Evolutionary conservation across 164 flowering plant species (phyloP), one percentile per base, ranked within the genome.

Genomic region (Paratinospora sagittata): DNA sequence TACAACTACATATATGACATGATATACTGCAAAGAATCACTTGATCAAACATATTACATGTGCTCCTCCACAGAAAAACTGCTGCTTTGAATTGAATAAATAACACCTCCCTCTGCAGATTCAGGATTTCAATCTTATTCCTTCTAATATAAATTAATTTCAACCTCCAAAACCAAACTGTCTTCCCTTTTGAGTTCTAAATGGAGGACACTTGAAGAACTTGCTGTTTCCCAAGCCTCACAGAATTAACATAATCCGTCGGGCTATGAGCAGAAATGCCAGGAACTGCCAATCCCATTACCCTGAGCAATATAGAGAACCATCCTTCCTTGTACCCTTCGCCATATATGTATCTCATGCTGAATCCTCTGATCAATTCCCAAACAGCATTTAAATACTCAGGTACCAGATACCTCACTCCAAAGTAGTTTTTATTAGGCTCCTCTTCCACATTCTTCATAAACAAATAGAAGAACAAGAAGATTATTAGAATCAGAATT

Each of bases 211-310:
- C 23, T 6, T 19, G 47, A 67, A 63, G 34, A 30, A 30, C 60
- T 64, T 26, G 68, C 52, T 65, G 62, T 68, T 67, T 75, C 72
- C 92, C 96, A 14, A 88, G 88, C 76, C 96, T 78, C 34, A 87
- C 82, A 8, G 85, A 86, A 74, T 87, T 84, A 12, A 88, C 78
- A 70, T 90, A 90, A 71, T 87, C 70, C 8, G 82, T 74, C 12
- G 90, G 91, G 70, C 83, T 69, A 73, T 90, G 91, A 0, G 86
- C 91, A 37, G 96, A 82, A 45, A 88, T 26, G 41, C 96, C 96
- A 17, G 93, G 93, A 30, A 87, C 17, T 6, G 57, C 84, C 19
- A 90, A 73, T 65, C 96, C 96, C 14, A 84, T 64, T 17, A 84
- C 23, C 81, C 93, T 79, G 13, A 74, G 55, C 61, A 79, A 8